A percentile compares a stretch with the other conserved stretches of the same genome.
phyloP scores from a whole-genome alignment of 129 eudicot species.

The Flaveria bidentis region DNA sequence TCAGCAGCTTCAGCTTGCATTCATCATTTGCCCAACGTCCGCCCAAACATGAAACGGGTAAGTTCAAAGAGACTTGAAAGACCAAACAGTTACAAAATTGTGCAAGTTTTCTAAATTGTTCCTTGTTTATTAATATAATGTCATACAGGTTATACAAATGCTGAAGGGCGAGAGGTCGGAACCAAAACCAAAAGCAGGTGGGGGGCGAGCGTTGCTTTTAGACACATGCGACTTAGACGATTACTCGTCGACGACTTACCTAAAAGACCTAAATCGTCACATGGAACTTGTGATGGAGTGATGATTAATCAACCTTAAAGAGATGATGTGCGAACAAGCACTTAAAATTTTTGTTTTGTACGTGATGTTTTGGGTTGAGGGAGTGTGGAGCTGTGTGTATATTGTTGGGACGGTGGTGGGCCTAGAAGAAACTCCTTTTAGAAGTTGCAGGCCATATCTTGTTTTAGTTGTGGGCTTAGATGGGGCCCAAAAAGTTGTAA shows the following conservation, averaged over 20 bases:
- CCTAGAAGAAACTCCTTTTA: conserved; percentile 24
- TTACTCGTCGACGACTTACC: conserved; percentile 67
- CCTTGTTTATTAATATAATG: background rate
- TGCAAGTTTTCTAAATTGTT: background rate
- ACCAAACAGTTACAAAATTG: background rate
- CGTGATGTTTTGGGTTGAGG: conserved; percentile 24
- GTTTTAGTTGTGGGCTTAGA: conserved; percentile 23
- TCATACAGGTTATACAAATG: conserved; percentile 60
- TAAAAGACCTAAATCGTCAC: conserved; percentile 83
- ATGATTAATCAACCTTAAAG: conserved; percentile 11
- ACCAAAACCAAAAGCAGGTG: conserved; percentile 49
- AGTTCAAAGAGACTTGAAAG: background rate
- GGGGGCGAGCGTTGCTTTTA: conserved; percentile 44
- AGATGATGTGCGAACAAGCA: conserved; percentile 6
- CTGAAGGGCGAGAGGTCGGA: conserved; percentile 62
- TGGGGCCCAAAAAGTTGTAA: conserved; percentile 23
- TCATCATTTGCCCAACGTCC: conserved; percentile 65
- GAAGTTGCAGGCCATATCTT: conserved; percentile 33
- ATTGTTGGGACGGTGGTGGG: conserved; percentile 25
- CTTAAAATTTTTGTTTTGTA: conserved; percentile 2
- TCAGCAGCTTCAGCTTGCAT: conserved; percentile 73
- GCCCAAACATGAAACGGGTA: conserved; percentile 83
- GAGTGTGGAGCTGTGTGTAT: conserved; percentile 34
- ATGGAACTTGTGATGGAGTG: conserved; percentile 85
- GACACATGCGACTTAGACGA: conserved; percentile 76